phyloP scores from a whole-genome alignment of 331 rosid genomes.

The Erythrophleum ivorense region DNA sequence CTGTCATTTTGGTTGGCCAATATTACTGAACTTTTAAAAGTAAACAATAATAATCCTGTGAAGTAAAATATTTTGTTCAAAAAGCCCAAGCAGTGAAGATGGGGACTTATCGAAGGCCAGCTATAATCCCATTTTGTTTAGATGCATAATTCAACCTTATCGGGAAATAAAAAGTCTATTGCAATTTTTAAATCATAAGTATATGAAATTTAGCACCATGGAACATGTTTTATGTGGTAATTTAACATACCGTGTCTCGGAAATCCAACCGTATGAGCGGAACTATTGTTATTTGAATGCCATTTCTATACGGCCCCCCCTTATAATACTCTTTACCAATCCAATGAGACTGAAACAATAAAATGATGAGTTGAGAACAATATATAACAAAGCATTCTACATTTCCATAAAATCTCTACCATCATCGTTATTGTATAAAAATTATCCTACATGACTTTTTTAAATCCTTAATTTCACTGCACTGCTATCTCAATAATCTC shows the following conservation, averaged over 20 bases:
- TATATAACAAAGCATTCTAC: background rate
- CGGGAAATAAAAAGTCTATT: background rate
- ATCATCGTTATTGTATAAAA: background rate
- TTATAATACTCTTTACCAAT: conserved; percentile 88
- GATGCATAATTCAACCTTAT: conserved; percentile 15
- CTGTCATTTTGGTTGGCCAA: background rate
- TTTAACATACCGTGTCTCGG: conserved; percentile 76
- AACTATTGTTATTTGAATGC: conserved; percentile 88
- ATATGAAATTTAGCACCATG: background rate
- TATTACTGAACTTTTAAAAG: background rate
- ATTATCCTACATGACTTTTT: too few relatives aligned
- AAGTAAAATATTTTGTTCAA: background rate
- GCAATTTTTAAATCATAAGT: background rate
- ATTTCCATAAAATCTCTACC: background rate
- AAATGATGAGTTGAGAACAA: conserved; percentile 30
- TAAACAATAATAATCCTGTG: background rate
- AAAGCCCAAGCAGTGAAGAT: background rate
- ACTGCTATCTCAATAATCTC: background rate
- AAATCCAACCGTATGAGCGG: conserved; percentile 97
- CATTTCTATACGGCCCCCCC: conserved; percentile 95
- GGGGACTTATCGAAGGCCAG: background rate
- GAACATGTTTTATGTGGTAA: background rate
- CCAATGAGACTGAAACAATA: conserved; percentile 83
- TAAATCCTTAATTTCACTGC: background rate
- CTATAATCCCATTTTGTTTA: background rate